phyloP scores from a whole-genome alignment of 2,329 filamentous ascomycete genomes.

The Pezicula carpinea region DNA sequence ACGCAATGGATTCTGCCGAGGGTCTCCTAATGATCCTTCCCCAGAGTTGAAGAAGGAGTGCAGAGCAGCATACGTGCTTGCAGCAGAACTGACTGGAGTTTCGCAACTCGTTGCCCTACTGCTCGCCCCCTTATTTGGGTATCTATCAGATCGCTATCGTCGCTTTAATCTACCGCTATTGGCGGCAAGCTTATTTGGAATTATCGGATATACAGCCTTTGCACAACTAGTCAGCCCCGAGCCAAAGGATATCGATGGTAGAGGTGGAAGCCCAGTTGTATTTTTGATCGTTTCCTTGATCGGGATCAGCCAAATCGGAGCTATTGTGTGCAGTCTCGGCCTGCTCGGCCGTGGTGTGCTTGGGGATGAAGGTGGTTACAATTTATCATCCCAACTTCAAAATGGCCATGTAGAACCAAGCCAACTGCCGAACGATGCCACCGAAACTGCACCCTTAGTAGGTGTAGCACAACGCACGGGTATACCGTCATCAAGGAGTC shows the following conservation, averaged over 20 bases:
- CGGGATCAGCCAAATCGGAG: constrained; percentile 90
- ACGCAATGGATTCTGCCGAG: constrained; percentile 70
- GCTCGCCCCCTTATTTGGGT: constrained; percentile 83
- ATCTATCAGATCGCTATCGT: constrained; percentile 64
- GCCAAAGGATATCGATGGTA: constrained; percentile 55
- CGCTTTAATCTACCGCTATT: constrained; percentile 71
- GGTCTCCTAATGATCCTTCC: constrained; percentile 56
- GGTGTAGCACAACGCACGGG: constrained; percentile 10
- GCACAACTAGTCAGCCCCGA: constrained; percentile 75
- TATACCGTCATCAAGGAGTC: constrained; percentile 20
- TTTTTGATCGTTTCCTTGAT: constrained; percentile 76
- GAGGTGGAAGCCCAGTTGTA: constrained; percentile 63
- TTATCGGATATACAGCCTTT: constrained; percentile 74
- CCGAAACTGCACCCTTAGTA: constrained; percentile 27
- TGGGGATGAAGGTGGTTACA: constrained; percentile 34
- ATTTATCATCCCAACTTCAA: constrained; percentile 25
- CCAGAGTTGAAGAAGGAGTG: constrained; percentile 82
- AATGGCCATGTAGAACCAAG: constrained; percentile 4
- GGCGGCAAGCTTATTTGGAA: constrained; percentile 65
- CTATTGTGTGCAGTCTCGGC: constrained; percentile 93
- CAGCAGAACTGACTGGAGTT: constrained; percentile 81
- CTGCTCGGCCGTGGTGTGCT: constrained; percentile 79
- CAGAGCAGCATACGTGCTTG: constrained; percentile 79
- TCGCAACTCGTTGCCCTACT: constrained; percentile 84
- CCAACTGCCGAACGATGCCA: constrained; percentile 1